Conservation (phyloP, 495 filamentous ascomycete genomes). For the Ramalina intermedia region DNA sequence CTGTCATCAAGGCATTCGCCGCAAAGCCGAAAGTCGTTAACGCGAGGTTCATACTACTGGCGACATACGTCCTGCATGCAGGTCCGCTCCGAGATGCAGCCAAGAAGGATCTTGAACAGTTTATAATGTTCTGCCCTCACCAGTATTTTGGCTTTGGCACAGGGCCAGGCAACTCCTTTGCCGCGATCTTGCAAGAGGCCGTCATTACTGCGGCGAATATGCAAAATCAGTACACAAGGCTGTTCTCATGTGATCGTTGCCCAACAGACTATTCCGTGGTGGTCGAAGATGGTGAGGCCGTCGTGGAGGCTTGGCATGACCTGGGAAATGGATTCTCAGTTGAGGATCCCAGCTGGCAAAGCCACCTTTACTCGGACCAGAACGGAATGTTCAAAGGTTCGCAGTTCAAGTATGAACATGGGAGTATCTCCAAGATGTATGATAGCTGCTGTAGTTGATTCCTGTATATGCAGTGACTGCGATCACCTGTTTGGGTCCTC, state of each 20-base stretch:
- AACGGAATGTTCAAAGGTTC: background rate
- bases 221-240: conserved; percentile 2
- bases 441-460: conserved; percentile 1
- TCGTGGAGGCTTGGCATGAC: conserved; percentile 6
- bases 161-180: conserved; percentile 1
- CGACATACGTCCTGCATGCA: conserved; percentile 5
- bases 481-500: background rate
- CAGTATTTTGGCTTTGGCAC: conserved; percentile 3
- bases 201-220: conserved; percentile 1
- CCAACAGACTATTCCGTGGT: conserved; percentile 6
- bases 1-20: conserved; percentile 5
- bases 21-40: conserved; percentile 6
- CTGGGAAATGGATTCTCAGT: conserved; percentile 4
- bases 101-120: background rate
- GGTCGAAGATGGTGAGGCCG: conserved; percentile 1
- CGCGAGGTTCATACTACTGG: conserved; percentile 4
- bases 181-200: conserved; percentile 5
- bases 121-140: conserved; percentile 5
- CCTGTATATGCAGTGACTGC: background rate
- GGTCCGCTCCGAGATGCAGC: conserved; percentile 4
- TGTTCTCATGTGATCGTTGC: conserved; percentile 4
- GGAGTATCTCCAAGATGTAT: conserved; percentile 5
- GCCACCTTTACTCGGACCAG: conserved; percentile 1
- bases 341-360: conserved; percentile 6
- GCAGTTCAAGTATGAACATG: conserved; percentile 5